Conservation (phyloP, 441 rosid genomes). For the Gossypium schwendimanii region DNA sequence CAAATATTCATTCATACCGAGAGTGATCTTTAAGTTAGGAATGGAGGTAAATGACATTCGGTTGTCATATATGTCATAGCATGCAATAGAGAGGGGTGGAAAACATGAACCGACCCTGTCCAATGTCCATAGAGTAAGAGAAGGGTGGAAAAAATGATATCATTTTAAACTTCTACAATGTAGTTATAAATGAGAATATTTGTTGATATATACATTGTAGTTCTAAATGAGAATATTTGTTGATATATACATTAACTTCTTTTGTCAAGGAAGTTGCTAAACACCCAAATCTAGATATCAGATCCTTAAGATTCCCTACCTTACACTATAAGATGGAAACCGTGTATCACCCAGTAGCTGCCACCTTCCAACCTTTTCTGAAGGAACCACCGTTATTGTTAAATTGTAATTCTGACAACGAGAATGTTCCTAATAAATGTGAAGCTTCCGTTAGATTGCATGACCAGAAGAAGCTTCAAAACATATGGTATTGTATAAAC, state of each 20-base stretch:
- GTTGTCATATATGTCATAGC: constrained; percentile 49
- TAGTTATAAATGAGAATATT: no score
- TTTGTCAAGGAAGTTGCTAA: neutral
- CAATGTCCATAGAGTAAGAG: neutral
- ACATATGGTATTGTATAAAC: neutral
- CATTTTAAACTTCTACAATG: neutral
- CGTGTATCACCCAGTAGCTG: constrained; percentile 22
- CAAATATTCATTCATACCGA: constrained; percentile 14
- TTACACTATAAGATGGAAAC: constrained; percentile 14
- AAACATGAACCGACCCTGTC: constrained; percentile 53
- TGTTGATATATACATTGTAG: no score
- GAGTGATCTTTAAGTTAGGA: constrained; percentile 32
- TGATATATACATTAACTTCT: neutral
- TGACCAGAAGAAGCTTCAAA: neutral
- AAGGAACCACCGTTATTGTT: constrained; percentile 40
- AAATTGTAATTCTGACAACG: constrained; percentile 29
- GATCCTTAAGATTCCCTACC: constrained; percentile 25
- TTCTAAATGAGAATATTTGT: neutral
- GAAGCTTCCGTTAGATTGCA: constrained; percentile 11
- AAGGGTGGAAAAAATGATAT: neutral
- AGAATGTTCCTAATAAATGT: constrained; percentile 29
- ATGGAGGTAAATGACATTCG: constrained; percentile 31
- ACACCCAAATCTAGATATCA: neutral
- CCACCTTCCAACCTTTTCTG: constrained; percentile 40
- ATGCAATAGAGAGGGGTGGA: constrained; percentile 31